Conservation (phyloP, 164 flowering plant genomes). For the Vitis amurensis region DNA sequence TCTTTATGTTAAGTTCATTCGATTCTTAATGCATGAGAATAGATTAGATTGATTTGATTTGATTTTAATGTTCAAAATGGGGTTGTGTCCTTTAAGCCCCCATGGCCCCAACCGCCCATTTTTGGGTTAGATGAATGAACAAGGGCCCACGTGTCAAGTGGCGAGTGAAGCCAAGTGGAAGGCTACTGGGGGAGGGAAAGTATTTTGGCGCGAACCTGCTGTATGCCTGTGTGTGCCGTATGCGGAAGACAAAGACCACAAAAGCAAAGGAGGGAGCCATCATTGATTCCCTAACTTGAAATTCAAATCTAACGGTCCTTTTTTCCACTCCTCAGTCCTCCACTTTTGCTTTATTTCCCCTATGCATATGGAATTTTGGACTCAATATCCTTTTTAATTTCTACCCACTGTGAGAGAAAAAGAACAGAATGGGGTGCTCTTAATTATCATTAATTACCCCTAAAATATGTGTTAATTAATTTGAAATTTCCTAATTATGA, state of each 20-base stretch:
- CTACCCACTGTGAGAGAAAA: no score
- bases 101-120: no score
- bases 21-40: no score
- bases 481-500: no score
- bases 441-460: no score
- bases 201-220: conserved; percentile 22
- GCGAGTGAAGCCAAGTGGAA: conserved; percentile 4
- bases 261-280: conserved; percentile 12
- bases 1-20: no score
- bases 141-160: not conserved
- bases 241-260: not conserved
- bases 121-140: no score
- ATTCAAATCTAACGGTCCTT: conserved; percentile 34
- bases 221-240: not conserved
- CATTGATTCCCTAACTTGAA: conserved; percentile 13
- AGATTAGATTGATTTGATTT: not conserved
- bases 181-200: conserved; percentile 8
- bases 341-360: not conserved
- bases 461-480: no score
- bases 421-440: no score
- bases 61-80: not conserved
- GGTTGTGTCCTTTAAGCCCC: not conserved
- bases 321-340: conserved; percentile 6
- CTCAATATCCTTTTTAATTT: no score
- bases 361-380: no score